A percentile compares a stretch with the other conserved stretches of the same genome.
Conservation (phyloP, 1,284 basidiomycete genomes). For the Tylopilus sp. region DNA sequence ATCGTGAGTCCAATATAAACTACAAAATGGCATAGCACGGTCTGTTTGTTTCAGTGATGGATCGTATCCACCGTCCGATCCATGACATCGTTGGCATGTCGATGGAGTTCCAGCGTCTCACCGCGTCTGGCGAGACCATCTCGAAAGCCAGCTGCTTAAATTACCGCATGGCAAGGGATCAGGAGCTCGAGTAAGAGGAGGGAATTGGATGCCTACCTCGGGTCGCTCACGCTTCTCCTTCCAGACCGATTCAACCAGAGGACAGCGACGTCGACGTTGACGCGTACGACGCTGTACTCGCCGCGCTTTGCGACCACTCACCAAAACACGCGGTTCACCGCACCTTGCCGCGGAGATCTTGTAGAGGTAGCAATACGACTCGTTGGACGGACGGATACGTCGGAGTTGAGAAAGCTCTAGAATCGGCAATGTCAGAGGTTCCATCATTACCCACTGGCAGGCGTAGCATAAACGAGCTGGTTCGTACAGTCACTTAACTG, state of each 20-base stretch:
- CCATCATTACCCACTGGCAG: too few relatives aligned
- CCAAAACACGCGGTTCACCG: slow-evolving; percentile 83
- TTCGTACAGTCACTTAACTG: too few relatives aligned
- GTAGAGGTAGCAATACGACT: too few relatives aligned
- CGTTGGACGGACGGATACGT: too few relatives aligned
- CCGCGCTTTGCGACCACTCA: slow-evolving; percentile 44
- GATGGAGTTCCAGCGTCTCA: slow-evolving; percentile 19
- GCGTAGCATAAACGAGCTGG: too few relatives aligned
- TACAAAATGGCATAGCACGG: too few relatives aligned
- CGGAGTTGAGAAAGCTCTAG: too few relatives aligned
- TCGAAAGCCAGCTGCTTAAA: slow-evolving; percentile 78
- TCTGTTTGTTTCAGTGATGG: too few relatives aligned
- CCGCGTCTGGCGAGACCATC: slow-evolving; percentile 52
- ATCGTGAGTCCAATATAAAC: too few relatives aligned
- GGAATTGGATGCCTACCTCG: neutral
- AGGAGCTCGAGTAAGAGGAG: slow-evolving; percentile 58
- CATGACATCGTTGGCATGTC: slow-evolving; percentile 56
- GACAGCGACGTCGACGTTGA: slow-evolving; percentile 70
- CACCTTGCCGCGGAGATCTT: slow-evolving; percentile 96
- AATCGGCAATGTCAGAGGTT: too few relatives aligned
- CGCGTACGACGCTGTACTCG: slow-evolving; percentile 74
- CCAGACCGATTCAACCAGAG: slow-evolving; percentile 61
- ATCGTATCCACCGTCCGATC: slow-evolving; percentile 60
- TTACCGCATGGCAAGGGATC: slow-evolving; percentile 86
- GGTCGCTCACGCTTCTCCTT: neutral